A percentile compares a stretch with the other conserved stretches of the same genome.
Conservation (phyloP, 768 basidiomycete genomes). For the Suillus plorans region DNA sequence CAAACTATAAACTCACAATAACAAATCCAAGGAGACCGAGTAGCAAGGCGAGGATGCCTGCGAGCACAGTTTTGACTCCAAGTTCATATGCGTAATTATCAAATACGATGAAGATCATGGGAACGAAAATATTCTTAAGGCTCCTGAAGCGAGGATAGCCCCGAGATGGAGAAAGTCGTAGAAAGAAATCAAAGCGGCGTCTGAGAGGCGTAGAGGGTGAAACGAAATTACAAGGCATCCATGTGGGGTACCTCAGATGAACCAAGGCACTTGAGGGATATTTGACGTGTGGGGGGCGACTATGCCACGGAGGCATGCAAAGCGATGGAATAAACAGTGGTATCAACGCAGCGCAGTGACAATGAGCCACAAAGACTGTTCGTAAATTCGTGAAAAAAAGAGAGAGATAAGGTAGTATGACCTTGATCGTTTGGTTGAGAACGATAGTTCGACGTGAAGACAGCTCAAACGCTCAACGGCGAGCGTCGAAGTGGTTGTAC, state of each 20-base stretch:
- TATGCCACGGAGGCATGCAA: neutral
- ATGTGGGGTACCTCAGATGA: slow-evolving; percentile 1
- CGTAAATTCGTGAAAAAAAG: neutral
- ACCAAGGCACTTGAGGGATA: neutral
- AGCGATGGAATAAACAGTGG: neutral
- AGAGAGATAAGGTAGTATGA: neutral
- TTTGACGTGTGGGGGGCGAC: neutral
- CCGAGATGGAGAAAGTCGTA: neutral
- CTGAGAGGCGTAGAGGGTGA: slow-evolving; percentile 6
- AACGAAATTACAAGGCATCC: slow-evolving; percentile 7
- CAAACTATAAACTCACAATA: slow-evolving; percentile 16
- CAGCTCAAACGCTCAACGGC: neutral
- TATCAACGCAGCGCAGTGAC: neutral
- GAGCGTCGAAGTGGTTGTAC: neutral
- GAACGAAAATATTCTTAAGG: neutral
- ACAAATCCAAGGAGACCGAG: slow-evolving; percentile 25
- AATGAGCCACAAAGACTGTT: neutral
- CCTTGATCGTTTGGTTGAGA: neutral
- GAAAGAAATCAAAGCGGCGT: neutral
- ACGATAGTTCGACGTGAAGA: neutral
- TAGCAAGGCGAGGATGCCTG: slow-evolving; percentile 23
- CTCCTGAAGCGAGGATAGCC: neutral
- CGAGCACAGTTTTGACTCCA: slow-evolving; percentile 13
- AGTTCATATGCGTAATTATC: slow-evolving; percentile 6
- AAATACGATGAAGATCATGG: slow-evolving; percentile 11